These are phyloP conservation scores for Aegilops speltoides DNA, from an alignment of 176 grass and related monocot species.

Conservation along the genomic window DNA sequence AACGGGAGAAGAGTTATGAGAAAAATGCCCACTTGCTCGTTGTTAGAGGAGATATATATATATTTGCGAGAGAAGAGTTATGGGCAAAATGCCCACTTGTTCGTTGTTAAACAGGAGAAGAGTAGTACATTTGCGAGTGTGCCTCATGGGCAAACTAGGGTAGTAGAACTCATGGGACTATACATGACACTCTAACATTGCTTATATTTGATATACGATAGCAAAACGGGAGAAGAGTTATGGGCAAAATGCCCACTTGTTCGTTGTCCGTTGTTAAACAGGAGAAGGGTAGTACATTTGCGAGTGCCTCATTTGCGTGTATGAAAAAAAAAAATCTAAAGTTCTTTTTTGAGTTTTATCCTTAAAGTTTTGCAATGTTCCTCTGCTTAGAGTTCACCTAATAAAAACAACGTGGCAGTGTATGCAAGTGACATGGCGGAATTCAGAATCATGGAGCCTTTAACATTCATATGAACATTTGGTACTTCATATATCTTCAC, in stretches of 20 bases:
- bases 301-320: not conserved
- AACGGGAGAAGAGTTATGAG: not conserved
- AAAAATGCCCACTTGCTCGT: not conserved
- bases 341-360: not conserved
- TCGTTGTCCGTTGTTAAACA: no score
- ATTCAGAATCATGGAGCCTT: slow-evolving; percentile 5
- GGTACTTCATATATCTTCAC: not conserved
- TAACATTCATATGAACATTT: slow-evolving; percentile 9
- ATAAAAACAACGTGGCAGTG: slow-evolving; percentile 1
- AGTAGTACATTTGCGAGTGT: not conserved
- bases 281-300: not conserved
- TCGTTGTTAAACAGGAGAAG: no score
- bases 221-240: no score
- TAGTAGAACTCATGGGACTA: not conserved
- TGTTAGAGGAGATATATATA: not conserved
- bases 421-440: not conserved
- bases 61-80: not conserved
- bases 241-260: no score
- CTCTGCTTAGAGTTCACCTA: slow-evolving; percentile 9
- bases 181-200: not conserved
- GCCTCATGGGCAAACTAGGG: not conserved
- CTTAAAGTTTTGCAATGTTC: not conserved
- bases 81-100: no score
- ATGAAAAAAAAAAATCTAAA: slow-evolving; percentile 3
- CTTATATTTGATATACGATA: not conserved